Evolutionary conservation across 345 rosid genomes (phyloP).

Genomic region (Anacardium occidentale): DNA sequence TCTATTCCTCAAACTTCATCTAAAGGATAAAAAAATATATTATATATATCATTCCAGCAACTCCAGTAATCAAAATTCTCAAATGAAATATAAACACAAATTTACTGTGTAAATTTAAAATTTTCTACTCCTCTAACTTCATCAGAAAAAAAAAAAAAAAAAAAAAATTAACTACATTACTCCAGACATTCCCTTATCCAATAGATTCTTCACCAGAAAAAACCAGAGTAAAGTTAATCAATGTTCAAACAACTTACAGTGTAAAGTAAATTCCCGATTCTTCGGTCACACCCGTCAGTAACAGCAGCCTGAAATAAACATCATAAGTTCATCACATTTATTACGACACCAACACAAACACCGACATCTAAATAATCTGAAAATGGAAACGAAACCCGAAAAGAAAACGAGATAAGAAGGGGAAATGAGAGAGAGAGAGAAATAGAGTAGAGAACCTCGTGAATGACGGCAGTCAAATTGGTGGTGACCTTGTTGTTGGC

Average conservation of each 20-base stretch:
- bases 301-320: slow-evolving; percentile 66
- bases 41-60: not conserved
- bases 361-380: slow-evolving; percentile 1
- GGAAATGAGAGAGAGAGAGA: not conserved
- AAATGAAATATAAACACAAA: not conserved
- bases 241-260: slow-evolving; percentile 39
- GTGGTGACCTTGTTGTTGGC: slow-evolving; percentile 83
- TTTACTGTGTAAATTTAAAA: too few relatives aligned
- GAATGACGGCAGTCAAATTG: slow-evolving; percentile 74
- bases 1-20: too few relatives aligned
- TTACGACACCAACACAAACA: not conserved
- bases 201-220: not conserved
- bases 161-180: not conserved
- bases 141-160: not conserved
- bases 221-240: not conserved
- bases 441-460: slow-evolving; percentile 51
- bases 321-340: not conserved
- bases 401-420: not conserved
- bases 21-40: not conserved
- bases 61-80: not conserved
- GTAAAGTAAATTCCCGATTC: slow-evolving; percentile 79
- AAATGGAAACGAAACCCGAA: not conserved
- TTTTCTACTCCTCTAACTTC: too few relatives aligned
- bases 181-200: not conserved
- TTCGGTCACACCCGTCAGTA: slow-evolving; percentile 75